Conservation (phyloP, 2,329 filamentous ascomycete genomes). For the Zymoseptoria pseudotritici region DNA sequence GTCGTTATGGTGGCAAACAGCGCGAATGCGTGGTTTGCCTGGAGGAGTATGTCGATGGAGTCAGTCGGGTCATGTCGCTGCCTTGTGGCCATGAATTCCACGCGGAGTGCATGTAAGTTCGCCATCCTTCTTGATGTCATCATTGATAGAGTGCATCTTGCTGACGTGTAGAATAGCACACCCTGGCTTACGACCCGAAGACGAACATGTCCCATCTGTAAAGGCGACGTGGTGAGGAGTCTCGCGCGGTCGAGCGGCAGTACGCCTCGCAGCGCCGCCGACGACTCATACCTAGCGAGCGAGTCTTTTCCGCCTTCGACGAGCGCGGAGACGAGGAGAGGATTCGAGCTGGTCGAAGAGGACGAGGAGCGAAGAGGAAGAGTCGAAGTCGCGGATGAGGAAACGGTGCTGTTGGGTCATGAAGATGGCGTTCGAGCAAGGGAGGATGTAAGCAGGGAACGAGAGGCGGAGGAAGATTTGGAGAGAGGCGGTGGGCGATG, state of each 20-base stretch:
- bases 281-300: not conserved
- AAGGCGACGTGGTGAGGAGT: constrained; percentile 77
- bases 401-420: not conserved
- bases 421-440: not conserved
- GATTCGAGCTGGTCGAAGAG: not conserved
- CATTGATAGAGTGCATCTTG: no score
- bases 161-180: constrained; percentile 51
- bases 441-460: not conserved
- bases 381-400: not conserved
- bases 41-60: constrained; percentile 91
- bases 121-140: no score
- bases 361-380: not conserved
- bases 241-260: constrained; percentile 20
- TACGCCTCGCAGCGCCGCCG: not conserved
- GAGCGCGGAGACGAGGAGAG: not conserved
- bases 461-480: not conserved
- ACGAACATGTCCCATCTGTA: constrained; percentile 97
- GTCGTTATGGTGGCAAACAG: constrained; percentile 56
- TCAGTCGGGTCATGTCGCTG: constrained; percentile 91
- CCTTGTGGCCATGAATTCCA: constrained; percentile 98
- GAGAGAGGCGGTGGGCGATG: not conserved
- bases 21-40: constrained; percentile 94
- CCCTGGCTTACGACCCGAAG: constrained; percentile 94
- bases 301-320: not conserved
- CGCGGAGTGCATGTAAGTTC: constrained; percentile 90